Base-by-base conservation (phyloP, 2,329 filamentous ascomycete genomes). In the Metarhizium robertsii region DNA sequence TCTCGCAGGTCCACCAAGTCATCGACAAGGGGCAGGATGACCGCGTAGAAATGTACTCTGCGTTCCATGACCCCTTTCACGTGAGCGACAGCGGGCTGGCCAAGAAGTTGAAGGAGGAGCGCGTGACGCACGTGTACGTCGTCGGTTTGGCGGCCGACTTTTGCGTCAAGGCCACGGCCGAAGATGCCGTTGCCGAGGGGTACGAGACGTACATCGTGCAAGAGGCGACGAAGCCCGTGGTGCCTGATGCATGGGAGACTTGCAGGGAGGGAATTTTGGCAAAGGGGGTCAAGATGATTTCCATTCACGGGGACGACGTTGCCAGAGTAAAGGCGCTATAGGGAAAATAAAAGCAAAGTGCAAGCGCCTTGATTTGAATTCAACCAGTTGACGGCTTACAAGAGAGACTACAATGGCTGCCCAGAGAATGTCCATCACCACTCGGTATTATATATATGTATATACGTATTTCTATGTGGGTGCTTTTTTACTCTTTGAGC, bases 11-110 rank as follows among this genome's bases (percentile, higher is more conserved):
- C n/a, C 79, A 92, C 61, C 62, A 71, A 40, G 74, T 90, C 32
- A 73, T 96, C 14, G 80, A 88, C 61, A 99, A 99, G 74, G 94
- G 94, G 11, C 80, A 77, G 66, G 79, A 90, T 66, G 68, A 76
- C 48, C 75, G 80, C 48, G 81, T 96, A 2, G 94, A 99, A 71
- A 96, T 96, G 88, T 97, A 96, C 72, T 92, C 87, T 59, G 91
- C 87, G 0, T 97, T 99, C 64, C 86, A 86, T 58, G 88, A 92
- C 66, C 88, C 89, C 0, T 92, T 96, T 63, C 73, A 72, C 36
- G 75, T 87, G 14, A 75, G 74, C 30, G 83, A 85, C 63, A 85
- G 81, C 64, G 84, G 85, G 14, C 74, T 97, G 30, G 79, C 78
- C 1, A 72, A 66, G 1, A 65, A 75, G 50, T 69, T 99, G 61